Evolutionary conservation across 345 rosid species (phyloP).

Genomic region (Moricandia moricandioides): DNA sequence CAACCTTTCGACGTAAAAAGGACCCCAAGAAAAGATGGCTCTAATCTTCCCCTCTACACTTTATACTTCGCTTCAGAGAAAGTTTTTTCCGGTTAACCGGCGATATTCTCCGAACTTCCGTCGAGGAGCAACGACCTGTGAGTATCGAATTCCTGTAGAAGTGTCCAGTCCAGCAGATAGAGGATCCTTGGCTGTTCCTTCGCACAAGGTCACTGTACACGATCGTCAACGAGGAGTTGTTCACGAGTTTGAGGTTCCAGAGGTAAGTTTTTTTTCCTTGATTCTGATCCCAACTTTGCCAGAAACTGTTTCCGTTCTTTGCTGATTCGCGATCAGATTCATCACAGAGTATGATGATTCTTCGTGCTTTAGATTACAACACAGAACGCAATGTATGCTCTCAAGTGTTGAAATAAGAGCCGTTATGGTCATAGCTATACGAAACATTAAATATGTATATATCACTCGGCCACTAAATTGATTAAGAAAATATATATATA

Average conservation of each 20-base stretch:
- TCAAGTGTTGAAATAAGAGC: no score
- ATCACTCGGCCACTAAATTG: no score
- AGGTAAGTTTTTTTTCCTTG: conserved; percentile 41
- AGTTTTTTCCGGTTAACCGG: conserved; percentile 2
- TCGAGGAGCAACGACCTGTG: conserved; percentile 39
- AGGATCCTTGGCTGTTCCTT: conserved; percentile 45
- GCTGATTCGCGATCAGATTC: not conserved
- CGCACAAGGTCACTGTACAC: conserved; percentile 81
- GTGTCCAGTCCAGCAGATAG: conserved; percentile 33
- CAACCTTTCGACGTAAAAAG: not conserved
- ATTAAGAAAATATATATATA: no score
- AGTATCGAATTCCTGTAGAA: conserved; percentile 45
- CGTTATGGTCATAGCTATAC: no score
- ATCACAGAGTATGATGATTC: not conserved
- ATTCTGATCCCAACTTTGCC: not conserved
- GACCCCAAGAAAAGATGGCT: not conserved
- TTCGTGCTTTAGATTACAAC: not conserved
- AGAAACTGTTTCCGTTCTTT: not conserved
- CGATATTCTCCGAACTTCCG: conserved; percentile 31
- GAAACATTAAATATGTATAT: no score
- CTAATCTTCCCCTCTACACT: not conserved
- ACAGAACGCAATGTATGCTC: not conserved
- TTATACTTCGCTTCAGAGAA: conserved; percentile 32
- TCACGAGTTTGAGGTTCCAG: conserved; percentile 84
- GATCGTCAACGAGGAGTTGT: conserved; percentile 79